Evolutionary conservation across 768 basidiomycete species (phyloP), one percentile per base, ranked within the genome.

Genomic region (Trametopsis cervina): DNA sequence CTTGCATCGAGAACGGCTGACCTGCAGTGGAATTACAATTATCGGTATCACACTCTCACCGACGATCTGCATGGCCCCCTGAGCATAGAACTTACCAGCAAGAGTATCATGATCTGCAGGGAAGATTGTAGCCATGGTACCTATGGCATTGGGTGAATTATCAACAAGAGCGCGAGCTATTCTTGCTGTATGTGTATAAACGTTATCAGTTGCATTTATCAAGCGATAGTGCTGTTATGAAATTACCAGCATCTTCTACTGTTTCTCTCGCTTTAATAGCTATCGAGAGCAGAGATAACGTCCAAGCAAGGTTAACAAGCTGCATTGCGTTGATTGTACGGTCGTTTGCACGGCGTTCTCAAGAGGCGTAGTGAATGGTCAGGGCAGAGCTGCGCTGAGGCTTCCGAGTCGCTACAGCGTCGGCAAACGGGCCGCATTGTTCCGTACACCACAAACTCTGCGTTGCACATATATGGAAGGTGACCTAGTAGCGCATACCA

Each of bases 121-220:
- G 55, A 69, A 77, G 9, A 70, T 55, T 2, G 77, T 76, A 9
- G 74, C 76, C 69, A 78, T 76, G 17, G 66, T 75, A 22, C 71
- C 77, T 20, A 76, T 63, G 3, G 69, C 66, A 45, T 56, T 58
- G 10, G 54, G 36, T 6, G 71, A 73, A 25, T 51, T 22, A 46
- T 71, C 67, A 13, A 77, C 64, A 6, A 77, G 64, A 17, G 53
- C 52, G 37, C 76, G 65, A 13, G 73, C 73, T 42, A 76, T 63
- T 18, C 60, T 54, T 4, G 76, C 75, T 77, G 53, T n/a, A 40
- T 42, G 24, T 23, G 21, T 29, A 33, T 35, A 33, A 52, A 42
- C 21, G 42, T 33, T 22, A 41, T 40, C 20, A 23, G 35, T 17
- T 25, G 27, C 27, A 25, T 47, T 40, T 17, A 38, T 20, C 48